Evolutionary conservation across 169 alveolate species (phyloP), one percentile per base, ranked within the genome.

Genomic region (Theileria luwenshuni): DNA sequence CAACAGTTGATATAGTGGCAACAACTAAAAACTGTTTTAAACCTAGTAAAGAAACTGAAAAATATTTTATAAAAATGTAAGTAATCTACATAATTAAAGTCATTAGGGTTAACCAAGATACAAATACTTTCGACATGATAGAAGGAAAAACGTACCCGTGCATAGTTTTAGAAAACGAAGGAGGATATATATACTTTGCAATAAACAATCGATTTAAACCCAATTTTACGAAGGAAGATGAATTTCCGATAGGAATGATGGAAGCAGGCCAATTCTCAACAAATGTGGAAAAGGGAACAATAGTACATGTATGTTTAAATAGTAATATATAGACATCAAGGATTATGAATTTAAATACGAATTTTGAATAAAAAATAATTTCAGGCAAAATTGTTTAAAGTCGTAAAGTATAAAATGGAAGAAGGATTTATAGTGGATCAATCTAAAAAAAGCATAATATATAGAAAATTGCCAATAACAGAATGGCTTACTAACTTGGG

Each of bases 141-240:
- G 43, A 48, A 5, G 30, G 52, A 6, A 12, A 63, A 0, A 30
- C 85, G 13, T 81, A 81, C 65, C 89, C 89, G 13, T 35, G 77
- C 12, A 38, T 65, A 52, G 63, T 81, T 3, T 43, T 81, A 10
- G 84, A 79, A 33, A 74, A 81, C 56, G 85, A 64, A 25, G 80
- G 74, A 48, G 89, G 84, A 21, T 56, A 43, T 43, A 43, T 81
- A 21, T 81, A 81, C 45, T 54, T 81, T 43, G 89, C 89, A 12
- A 52, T 81, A 15, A 81, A 81, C 48, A 19, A 73, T 52, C 21
- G 7, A 30, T 48, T 72, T 28, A 81, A 74, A 41, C 54, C 30
- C 6, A 48, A 74, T 19, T 81, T 81, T 42, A 67, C 84, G 10
- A 48, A 74, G 1, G 80, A 28, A 12, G 85, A 81, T 65, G 81